Evolutionary conservation across 179 eudicot genomes (phyloP).

Genomic region (Spergularia azorica): DNA sequence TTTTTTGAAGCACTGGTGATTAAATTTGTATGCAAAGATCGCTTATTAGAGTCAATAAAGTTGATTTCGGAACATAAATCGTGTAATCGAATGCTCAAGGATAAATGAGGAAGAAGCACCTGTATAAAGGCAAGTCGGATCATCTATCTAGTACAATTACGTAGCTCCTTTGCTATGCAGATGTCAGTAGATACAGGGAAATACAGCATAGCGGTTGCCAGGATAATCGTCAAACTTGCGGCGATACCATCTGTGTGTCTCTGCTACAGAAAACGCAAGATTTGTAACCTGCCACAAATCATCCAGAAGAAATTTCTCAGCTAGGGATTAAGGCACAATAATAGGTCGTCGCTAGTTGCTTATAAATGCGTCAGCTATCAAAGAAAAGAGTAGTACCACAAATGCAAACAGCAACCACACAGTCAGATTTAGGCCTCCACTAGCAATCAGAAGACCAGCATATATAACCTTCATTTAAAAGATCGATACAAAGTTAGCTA

Average conservation of each 20-base stretch:
- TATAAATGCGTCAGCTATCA: not conserved
- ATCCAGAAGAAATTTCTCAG: not conserved
- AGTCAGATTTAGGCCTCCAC: constrained; percentile 69
- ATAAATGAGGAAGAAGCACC: not conserved
- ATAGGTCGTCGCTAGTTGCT: not conserved
- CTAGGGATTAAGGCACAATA: not conserved
- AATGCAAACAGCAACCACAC: constrained; percentile 81
- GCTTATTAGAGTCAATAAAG: constrained; percentile 18
- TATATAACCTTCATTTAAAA: constrained; percentile 68
- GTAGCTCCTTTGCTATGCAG: too few species aligned
- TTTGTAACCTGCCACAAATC: constrained; percentile 62
- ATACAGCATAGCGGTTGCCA: constrained; percentile 47
- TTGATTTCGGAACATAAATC: not conserved
- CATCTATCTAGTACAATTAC: not conserved
- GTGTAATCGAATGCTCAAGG: not conserved
- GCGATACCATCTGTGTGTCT: constrained; percentile 84
- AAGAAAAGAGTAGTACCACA: constrained; percentile 55
- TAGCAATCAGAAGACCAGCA: constrained; percentile 76
- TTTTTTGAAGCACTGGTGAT: not conserved
- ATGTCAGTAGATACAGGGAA: constrained; percentile 58
- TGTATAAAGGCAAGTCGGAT: too few species aligned
- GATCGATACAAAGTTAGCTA: not conserved
- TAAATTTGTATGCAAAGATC: constrained; percentile 11
- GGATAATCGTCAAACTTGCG: constrained; percentile 82
- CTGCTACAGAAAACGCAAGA: constrained; percentile 75